Evolutionary conservation across 2,329 filamentous ascomycete species (phyloP), one percentile per base, ranked within the genome.

Genomic region (Colletotrichum tropicicola): DNA sequence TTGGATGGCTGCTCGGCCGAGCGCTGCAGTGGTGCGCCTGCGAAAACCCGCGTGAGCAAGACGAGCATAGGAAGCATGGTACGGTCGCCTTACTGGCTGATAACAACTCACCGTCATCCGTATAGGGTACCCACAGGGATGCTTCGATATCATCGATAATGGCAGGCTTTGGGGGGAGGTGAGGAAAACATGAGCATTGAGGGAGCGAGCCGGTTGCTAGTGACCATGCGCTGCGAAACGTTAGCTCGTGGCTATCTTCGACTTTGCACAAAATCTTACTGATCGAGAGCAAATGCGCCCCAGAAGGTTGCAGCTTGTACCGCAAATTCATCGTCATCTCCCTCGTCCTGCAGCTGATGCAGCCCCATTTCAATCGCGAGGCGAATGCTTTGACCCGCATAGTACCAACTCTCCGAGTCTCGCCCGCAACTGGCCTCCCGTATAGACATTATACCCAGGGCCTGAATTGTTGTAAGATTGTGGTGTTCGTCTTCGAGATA

Each of bases 381-480:
- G 4, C 90, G 85, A 62, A 93, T 87, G 70, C 90, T 92, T 73
- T 92, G 88, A 1, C 91, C 91, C 3, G 89, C 87, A 68, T 91
- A 91, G 62, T 87, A 91, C 82, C 91, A 92, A 53, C 90, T 91
- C 68, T 90, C 88, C 28, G 89, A 92, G 70, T 93, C 89, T 32
- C 91, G 83, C 0, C 91, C 91, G 68, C 88, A 89, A 71, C 90
- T 92, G 3, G 89, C 90, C 77, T 94, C 91, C 43, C 91, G 82
- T 68, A 93, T 88, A 6, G 89, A 90, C 90, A 94, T 92, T 70
- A 94, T 86, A 6, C 90, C 90, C 17, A 94, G 79, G 2, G 91
- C 91, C 77, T 94, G 91, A 45, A 92, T 89, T 5, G 89, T 92
- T 3, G 91, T 92, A 28, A 93, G 77, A 6, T 76, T 85, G 66